These are phyloP conservation scores for Alternaria ethzedia DNA, from an alignment of 2,329 filamentous ascomycete genomes.

Conservation along the genomic window DNA sequence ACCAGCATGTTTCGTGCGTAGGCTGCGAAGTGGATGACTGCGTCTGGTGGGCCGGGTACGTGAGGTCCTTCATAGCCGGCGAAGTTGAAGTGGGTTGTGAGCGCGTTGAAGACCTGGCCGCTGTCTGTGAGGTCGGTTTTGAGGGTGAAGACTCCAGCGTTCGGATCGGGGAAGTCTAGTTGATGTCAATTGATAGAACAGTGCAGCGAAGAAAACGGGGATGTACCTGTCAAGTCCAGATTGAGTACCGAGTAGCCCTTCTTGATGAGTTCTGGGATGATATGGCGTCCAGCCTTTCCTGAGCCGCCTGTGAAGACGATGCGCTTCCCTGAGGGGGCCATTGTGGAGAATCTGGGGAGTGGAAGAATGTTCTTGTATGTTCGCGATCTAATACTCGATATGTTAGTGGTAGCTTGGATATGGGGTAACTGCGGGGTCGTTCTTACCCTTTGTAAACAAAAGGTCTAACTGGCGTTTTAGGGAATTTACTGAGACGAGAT, in stretches of 20 bases:
- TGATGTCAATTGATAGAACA: background rate
- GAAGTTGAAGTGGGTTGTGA: constrained; percentile 63
- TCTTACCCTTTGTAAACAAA: background rate
- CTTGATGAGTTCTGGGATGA: constrained; percentile 60
- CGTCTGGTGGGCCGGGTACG: constrained; percentile 59
- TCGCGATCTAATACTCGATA: background rate
- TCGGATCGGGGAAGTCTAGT: constrained; percentile 52
- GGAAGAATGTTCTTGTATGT: background rate
- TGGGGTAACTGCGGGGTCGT: constrained; percentile 1
- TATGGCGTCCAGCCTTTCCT: constrained; percentile 60
- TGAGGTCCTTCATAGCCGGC: constrained; percentile 55
- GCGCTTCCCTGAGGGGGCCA: constrained; percentile 46
- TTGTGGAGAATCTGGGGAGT: constrained; percentile 5
- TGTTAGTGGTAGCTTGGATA: background rate
- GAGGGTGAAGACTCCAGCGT: constrained; percentile 58
- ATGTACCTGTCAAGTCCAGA: constrained; percentile 53
- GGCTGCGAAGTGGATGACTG: constrained; percentile 67
- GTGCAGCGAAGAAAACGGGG: background rate
- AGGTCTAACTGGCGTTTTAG: background rate
- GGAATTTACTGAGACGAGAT: background rate
- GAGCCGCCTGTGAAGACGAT: constrained; percentile 58
- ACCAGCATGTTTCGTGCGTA: constrained; percentile 66
- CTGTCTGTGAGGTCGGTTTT: constrained; percentile 62
- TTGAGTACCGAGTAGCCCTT: constrained; percentile 62
- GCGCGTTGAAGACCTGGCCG: constrained; percentile 63